These are phyloP conservation scores for Aspergillus terreus DNA, from an alignment of 2,329 filamentous ascomycete species.

Conservation along the genomic window DNA sequence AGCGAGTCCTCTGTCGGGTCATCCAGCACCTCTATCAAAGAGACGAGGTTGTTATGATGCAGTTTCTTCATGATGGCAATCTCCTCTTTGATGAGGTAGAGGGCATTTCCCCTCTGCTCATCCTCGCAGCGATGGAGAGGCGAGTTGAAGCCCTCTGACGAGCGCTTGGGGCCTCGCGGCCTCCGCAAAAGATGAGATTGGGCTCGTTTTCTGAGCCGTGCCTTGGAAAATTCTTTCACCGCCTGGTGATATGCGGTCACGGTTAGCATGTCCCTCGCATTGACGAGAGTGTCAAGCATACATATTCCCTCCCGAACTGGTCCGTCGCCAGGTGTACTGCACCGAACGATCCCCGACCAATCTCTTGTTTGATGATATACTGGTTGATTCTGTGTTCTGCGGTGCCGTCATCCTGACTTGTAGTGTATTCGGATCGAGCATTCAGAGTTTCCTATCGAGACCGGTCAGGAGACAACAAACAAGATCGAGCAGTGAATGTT, in stretches of 20 bases:
- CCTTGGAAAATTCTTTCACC: constrained; percentile 96
- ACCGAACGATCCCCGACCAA: constrained; percentile 93
- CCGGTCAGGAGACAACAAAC: background rate
- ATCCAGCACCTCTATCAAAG: constrained; percentile 88
- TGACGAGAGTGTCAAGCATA: constrained; percentile 33
- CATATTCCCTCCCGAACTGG: constrained; percentile 89
- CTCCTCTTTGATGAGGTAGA: constrained; percentile 89
- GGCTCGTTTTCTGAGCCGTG: constrained; percentile 79
- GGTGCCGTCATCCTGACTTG: constrained; percentile 75
- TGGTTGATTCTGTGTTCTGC: constrained; percentile 89
- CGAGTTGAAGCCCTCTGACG: constrained; percentile 60
- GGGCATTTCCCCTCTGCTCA: constrained; percentile 62
- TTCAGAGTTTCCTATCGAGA: constrained; percentile 75
- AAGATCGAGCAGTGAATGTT: background rate
- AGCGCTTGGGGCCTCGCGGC: constrained; percentile 52
- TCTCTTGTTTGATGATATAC: constrained; percentile 90
- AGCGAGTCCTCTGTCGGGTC: constrained; percentile 93
- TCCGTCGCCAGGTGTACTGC: constrained; percentile 87
- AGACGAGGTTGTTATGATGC: constrained; percentile 89
- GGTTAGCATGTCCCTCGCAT: constrained; percentile 12
- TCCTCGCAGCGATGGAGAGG: constrained; percentile 57
- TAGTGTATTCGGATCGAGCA: constrained; percentile 80
- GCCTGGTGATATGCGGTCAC: constrained; percentile 54
- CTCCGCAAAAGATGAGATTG: constrained; percentile 81
- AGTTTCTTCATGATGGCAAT: constrained; percentile 99